A percentile compares a stretch with the other conserved stretches of the same genome.
Evolutionary conservation across 2,329 filamentous ascomycete species (phyloP).

Genomic region (Fusarium sp.): DNA sequence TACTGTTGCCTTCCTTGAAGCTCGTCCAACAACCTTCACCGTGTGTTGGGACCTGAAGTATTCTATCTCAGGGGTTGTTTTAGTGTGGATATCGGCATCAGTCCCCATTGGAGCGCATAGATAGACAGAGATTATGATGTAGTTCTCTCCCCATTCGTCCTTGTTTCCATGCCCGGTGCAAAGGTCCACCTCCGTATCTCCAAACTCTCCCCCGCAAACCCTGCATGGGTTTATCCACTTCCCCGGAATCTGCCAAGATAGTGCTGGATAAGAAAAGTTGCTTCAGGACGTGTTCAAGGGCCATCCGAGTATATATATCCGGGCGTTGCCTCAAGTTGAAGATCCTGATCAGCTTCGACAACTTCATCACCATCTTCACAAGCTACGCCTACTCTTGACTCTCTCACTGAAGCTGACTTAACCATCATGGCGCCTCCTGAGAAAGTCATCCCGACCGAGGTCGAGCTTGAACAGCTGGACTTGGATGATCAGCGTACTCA

Average conservation of each 20-base stretch:
- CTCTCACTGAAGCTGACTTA: background rate
- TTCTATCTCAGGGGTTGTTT: background rate
- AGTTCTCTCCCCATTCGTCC: slow-evolving; percentile 7
- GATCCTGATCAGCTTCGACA: background rate
- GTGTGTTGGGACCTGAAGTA: background rate
- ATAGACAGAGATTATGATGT: background rate
- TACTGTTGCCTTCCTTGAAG: background rate
- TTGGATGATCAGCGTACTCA: slow-evolving; percentile 16
- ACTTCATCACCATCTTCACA: background rate
- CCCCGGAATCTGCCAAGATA: slow-evolving; percentile 16
- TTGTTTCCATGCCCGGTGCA: background rate
- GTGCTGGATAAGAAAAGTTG: slow-evolving; percentile 2
- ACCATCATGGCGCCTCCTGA: slow-evolving; percentile 8
- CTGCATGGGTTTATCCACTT: slow-evolving; percentile 16
- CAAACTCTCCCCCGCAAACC: slow-evolving; percentile 12
- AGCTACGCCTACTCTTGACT: background rate
- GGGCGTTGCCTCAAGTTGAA: background rate
- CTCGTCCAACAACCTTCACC: background rate
- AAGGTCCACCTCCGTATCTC: slow-evolving; percentile 8
- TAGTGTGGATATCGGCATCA: background rate
- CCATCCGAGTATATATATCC: slow-evolving; percentile 4
- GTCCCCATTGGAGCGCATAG: slow-evolving; percentile 15
- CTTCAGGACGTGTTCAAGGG: background rate
- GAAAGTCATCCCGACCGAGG: slow-evolving; percentile 26
- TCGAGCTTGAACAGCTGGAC: slow-evolving; percentile 28